phyloP scores from a whole-genome alignment of 2,329 filamentous ascomycete genomes.

The Clarireedia hainanense region DNA sequence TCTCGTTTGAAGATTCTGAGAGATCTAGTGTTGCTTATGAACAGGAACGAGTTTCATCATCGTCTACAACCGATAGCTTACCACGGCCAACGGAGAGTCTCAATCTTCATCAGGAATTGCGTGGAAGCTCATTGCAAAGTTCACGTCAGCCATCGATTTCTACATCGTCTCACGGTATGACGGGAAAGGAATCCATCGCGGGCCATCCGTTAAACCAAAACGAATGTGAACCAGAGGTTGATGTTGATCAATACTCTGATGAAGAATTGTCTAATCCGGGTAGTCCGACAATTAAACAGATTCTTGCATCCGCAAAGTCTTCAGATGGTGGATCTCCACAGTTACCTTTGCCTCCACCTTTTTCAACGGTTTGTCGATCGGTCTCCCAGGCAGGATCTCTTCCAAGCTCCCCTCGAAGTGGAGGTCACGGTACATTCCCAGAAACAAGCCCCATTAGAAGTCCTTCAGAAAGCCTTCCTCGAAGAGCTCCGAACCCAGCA shows the following conservation, averaged over 20 bases:
- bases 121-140: slow-evolving; percentile 22
- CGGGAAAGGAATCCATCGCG: not conserved
- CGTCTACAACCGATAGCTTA: slow-evolving; percentile 15
- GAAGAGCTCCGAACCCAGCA: not conserved
- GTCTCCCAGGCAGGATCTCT: slow-evolving; percentile 17
- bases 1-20: slow-evolving; percentile 29
- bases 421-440: not conserved
- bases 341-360: slow-evolving; percentile 25
- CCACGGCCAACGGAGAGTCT: slow-evolving; percentile 11
- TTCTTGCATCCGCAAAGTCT: not conserved
- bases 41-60: slow-evolving; percentile 20
- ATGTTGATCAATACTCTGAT: not conserved
- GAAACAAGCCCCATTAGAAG: slow-evolving; percentile 12
- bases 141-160: slow-evolving; percentile 13
- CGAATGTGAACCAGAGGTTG: not conserved
- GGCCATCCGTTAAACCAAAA: not conserved
- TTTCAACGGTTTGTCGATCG: slow-evolving; percentile 22
- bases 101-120: slow-evolving; percentile 23
- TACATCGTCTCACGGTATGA: not conserved
- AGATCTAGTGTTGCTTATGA: slow-evolving; percentile 27
- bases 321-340: slow-evolving; percentile 8
- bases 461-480: slow-evolving; percentile 2
- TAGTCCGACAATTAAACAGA: not conserved
- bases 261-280: not conserved
- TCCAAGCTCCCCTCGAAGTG: slow-evolving; percentile 12